phyloP scores from a whole-genome alignment of 805 yeast genomes.

The Lipomyces lipofer region DNA sequence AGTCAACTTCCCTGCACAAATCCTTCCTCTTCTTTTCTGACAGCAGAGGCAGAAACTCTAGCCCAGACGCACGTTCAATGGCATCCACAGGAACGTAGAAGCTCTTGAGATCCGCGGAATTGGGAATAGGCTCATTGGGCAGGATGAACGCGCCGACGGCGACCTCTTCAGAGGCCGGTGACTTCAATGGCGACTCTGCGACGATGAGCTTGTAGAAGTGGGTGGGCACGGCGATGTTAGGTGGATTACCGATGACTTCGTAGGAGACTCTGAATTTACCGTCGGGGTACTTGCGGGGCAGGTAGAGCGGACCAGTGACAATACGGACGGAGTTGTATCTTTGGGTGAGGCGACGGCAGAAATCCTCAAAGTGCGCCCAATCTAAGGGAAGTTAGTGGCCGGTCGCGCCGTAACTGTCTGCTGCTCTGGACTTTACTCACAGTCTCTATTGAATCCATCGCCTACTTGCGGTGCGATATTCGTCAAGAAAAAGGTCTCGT shows the following conservation, averaged over 20 bases:
- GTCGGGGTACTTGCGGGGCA: slow-evolving; percentile 77
- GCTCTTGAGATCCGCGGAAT: slow-evolving; percentile 63
- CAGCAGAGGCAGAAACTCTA: slow-evolving; percentile 71
- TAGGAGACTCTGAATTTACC: slow-evolving; percentile 83
- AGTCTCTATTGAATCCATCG: slow-evolving; percentile 93
- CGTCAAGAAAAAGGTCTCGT: slow-evolving; percentile 85
- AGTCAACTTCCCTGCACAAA: slow-evolving; percentile 76
- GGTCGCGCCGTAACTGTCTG: background rate
- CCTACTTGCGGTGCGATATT: slow-evolving; percentile 98
- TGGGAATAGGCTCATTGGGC: slow-evolving; percentile 81
- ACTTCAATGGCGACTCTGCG: slow-evolving; percentile 62
- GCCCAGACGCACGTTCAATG: slow-evolving; percentile 79
- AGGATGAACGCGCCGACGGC: slow-evolving; percentile 91
- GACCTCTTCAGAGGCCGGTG: slow-evolving; percentile 41
- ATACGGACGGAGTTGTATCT: slow-evolving; percentile 74
- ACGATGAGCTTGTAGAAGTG: slow-evolving; percentile 91
- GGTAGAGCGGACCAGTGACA: slow-evolving; percentile 89
- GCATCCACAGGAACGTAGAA: slow-evolving; percentile 91
- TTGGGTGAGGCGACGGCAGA: slow-evolving; percentile 73
- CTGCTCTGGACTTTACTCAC: slow-evolving; percentile 10
- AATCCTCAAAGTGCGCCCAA: slow-evolving; percentile 96
- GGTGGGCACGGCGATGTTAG: slow-evolving; percentile 94
- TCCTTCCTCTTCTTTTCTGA: slow-evolving; percentile 58
- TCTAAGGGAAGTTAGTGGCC: slow-evolving; percentile 37
- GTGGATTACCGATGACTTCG: slow-evolving; percentile 96